These are phyloP conservation scores for Phytophthora lateralis DNA, from an alignment of 352 stramenopile species.

Conservation along the genomic window DNA sequence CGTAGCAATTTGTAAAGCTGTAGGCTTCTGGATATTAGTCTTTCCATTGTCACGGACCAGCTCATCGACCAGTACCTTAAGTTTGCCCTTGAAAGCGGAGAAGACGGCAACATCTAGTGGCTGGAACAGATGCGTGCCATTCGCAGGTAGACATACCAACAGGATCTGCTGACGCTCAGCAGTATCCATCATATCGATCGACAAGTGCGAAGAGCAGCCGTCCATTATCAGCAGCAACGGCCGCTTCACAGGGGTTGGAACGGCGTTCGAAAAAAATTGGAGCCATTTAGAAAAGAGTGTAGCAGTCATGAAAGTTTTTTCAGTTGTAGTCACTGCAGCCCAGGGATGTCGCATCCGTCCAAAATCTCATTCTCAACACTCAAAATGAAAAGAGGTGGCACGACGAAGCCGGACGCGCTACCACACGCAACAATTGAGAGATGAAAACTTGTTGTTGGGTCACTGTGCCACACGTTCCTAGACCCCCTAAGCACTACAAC, in stretches of 20 bases:
- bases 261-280: background rate
- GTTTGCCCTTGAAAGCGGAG: too few species aligned
- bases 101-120: too few species aligned
- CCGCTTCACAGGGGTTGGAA: background rate
- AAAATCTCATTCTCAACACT: background rate
- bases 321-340: background rate
- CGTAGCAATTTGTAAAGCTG: too few species aligned
- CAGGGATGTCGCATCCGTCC: background rate
- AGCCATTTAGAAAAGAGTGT: background rate
- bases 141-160: too few species aligned
- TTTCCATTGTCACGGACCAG: too few species aligned
- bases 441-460: slow-evolving; percentile 24
- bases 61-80: too few species aligned
- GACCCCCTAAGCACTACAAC: background rate
- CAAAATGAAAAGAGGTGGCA: slow-evolving; percentile 21
- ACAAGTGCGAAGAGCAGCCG: background rate
- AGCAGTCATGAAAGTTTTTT: background rate
- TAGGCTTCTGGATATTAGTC: too few species aligned
- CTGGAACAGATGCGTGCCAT: too few species aligned
- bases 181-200: too few species aligned
- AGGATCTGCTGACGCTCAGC: too few species aligned
- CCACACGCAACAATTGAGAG: slow-evolving; percentile 36
- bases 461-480: background rate
- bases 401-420: slow-evolving; percentile 8
- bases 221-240: background rate